phyloP scores from a whole-genome alignment of 169 alveolate genomes.

The Cryptosporidium sp. region DNA sequence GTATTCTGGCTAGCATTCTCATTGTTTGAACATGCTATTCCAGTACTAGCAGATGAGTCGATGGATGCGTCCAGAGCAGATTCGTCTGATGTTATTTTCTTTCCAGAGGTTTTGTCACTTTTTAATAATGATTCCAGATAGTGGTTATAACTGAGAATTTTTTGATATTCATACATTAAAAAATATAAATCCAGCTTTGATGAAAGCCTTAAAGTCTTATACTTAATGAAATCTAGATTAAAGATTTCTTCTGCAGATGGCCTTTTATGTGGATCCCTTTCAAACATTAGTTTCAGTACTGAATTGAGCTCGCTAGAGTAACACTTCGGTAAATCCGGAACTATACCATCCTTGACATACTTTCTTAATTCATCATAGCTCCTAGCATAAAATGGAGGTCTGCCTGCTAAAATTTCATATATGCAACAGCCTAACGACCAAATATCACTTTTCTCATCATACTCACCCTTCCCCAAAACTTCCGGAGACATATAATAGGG shows the following conservation, averaged over 20 bases:
- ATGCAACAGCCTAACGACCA: slow-evolving; percentile 94
- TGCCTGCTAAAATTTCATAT: slow-evolving; percentile 91
- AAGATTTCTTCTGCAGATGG: slow-evolving; percentile 83
- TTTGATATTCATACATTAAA: slow-evolving; percentile 41
- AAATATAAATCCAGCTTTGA: slow-evolving; percentile 15
- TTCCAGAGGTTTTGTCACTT: background rate
- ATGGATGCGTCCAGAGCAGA: slow-evolving; percentile 40
- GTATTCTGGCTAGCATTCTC: slow-evolving; percentile 6
- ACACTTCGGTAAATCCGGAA: slow-evolving; percentile 81
- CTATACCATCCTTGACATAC: slow-evolving; percentile 82
- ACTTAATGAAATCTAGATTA: slow-evolving; percentile 10
- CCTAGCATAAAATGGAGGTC: slow-evolving; percentile 93
- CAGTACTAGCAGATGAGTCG: slow-evolving; percentile 33
- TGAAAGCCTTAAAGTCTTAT: slow-evolving; percentile 6
- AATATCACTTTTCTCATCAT: slow-evolving; percentile 95
- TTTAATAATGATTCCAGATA: slow-evolving; percentile 57
- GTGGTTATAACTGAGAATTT: slow-evolving; percentile 15
- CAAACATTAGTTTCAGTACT: slow-evolving; percentile 80
- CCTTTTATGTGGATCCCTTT: slow-evolving; percentile 81
- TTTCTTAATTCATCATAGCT: slow-evolving; percentile 84
- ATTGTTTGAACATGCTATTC: slow-evolving; percentile 11
- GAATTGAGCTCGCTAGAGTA: slow-evolving; percentile 82
- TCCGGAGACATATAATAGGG: slow-evolving; percentile 99
- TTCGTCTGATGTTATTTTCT: slow-evolving; percentile 3
- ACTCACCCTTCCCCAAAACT: slow-evolving; percentile 89